phyloP scores from a whole-genome alignment of 2,329 filamentous ascomycete species.

The Aspergillus sp. region DNA sequence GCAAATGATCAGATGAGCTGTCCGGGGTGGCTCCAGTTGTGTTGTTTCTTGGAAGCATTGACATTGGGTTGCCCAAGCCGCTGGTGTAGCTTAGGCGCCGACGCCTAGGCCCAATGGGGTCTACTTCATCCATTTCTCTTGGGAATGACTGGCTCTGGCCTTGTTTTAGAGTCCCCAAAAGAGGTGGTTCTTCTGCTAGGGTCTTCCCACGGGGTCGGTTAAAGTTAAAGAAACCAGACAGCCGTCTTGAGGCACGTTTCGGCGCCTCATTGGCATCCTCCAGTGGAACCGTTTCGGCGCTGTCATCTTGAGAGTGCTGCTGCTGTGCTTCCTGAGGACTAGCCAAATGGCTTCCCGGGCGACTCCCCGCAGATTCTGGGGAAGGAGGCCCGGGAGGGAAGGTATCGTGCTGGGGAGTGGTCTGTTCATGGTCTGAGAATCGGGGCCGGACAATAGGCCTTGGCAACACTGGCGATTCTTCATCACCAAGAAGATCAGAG shows the following conservation, averaged over 20 bases:
- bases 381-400: conserved; percentile 43
- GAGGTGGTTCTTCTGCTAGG: conserved; percentile 57
- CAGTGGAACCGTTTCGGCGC: conserved; percentile 34
- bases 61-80: conserved; percentile 54
- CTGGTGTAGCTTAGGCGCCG: conserved; percentile 59
- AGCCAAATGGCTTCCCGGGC: conserved; percentile 45
- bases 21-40: conserved; percentile 43
- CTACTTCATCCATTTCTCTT: conserved; percentile 52
- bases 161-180: conserved; percentile 58
- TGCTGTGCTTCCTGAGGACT: conserved; percentile 47
- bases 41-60: conserved; percentile 47
- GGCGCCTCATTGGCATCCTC: conserved; percentile 33
- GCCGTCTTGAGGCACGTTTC: conserved; percentile 52
- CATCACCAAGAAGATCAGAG: conserved; percentile 60
- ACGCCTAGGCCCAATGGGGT: conserved; percentile 50
- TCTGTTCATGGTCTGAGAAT: conserved; percentile 31
- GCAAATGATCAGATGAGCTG: conserved; percentile 41
- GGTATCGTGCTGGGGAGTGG: conserved; percentile 31
- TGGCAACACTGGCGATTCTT: conserved; percentile 44
- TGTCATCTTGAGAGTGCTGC: conserved; percentile 31
- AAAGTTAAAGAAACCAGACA: conserved; percentile 58
- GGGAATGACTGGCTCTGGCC: conserved; percentile 66
- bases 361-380: conserved; percentile 46
- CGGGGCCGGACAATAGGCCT: conserved; percentile 28
- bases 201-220: conserved; percentile 64